Base-by-base conservation (phyloP, 768 basidiomycete genomes). In the Phlegmacium glaucopus region DNA sequence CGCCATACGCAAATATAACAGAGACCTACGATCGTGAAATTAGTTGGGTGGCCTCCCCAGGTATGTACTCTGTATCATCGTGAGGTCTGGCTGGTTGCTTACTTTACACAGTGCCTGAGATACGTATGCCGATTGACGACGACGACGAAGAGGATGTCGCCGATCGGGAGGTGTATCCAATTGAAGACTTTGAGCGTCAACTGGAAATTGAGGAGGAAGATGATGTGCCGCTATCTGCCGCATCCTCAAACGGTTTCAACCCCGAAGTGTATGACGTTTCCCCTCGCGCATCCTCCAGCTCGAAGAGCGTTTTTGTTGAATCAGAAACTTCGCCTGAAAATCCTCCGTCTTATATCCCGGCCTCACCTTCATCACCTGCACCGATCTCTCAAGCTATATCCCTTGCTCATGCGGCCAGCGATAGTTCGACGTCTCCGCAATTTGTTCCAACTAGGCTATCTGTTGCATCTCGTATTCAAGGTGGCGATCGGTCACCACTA, bases 11-110 rank as follows among this genome's bases (percentile, higher is more conserved):
- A 18, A 58, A 53, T 46, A 45, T 49, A 44, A 59, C 63, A 29
- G 72, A 77, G 42, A 71, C 67, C 41, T 72, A 65, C 26, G 78
- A 81, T 26, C 74, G 83, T 53, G 77, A 82, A 55, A 80, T 82
- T 38, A 91, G 88, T 57, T 91, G 88, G 88, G 71, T 87, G 30
- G 87, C 85, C 35, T 79, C 82, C 39, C 83, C 77, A 61, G 82
- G 88, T 87, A 56, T 55, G 79, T 69, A 36, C 35, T 36, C 44
- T 27, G 15, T 34, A 35, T 34, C 22, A n/a, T 39, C 9, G 27
- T 42, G 22, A 25, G 17, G 44, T 43, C n/a, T 38, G 41, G 44
- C 42, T 48, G 32, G 17, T 47, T 50, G 28, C 41, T 36, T 48
- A 48, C 28, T 15, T 43, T 37, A 29, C 50, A 26, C 51, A 82